Evolutionary conservation across 305 asterid genomes (phyloP).

Genomic region (Ilex paraguariensis): DNA sequence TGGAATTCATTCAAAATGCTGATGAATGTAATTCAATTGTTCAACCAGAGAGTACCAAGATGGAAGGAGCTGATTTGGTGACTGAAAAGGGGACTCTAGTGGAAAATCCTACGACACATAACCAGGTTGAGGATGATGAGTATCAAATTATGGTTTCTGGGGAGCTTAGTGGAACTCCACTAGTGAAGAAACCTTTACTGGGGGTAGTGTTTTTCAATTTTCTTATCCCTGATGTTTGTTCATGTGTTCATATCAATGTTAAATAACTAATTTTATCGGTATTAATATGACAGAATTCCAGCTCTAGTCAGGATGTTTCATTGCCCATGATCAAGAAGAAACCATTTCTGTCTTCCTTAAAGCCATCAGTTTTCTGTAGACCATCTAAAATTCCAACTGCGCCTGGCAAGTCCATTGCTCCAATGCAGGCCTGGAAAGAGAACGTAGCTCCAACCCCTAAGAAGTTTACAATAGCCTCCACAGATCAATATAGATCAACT

Average conservation of each 20-base stretch:
- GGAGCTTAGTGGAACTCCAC: conserved; percentile 44
- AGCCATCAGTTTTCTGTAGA: conserved; percentile 34
- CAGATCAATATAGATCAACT: conserved; percentile 27
- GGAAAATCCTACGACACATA: conserved; percentile 15
- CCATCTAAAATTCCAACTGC: conserved; percentile 37
- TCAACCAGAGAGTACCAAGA: conserved; percentile 10
- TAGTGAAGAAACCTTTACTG: conserved; percentile 54
- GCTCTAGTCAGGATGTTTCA: conserved; percentile 17
- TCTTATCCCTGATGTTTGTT: too few relatives aligned
- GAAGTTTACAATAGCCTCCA: conserved; percentile 17
- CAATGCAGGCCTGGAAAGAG: conserved; percentile 42
- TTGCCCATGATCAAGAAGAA: conserved; percentile 34
- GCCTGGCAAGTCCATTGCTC: conserved; percentile 43
- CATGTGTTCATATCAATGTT: conserved; percentile 2
- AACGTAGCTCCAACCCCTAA: conserved; percentile 24
- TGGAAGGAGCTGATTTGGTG: conserved; percentile 12
- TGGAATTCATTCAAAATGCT: neutral
- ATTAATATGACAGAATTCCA: conserved; percentile 23
- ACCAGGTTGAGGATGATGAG: conserved; percentile 5
- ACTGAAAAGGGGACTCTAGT: conserved; percentile 12
- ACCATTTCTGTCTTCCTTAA: conserved; percentile 30
- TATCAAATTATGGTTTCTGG: conserved; percentile 32
- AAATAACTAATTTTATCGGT: conserved; percentile 8
- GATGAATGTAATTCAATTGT: conserved; percentile 2
- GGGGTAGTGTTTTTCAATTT: conserved; percentile 23